A percentile compares a stretch with the other conserved stretches of the same genome.
Conservation (phyloP, 306 rosid species). For the Corylus americana region DNA sequence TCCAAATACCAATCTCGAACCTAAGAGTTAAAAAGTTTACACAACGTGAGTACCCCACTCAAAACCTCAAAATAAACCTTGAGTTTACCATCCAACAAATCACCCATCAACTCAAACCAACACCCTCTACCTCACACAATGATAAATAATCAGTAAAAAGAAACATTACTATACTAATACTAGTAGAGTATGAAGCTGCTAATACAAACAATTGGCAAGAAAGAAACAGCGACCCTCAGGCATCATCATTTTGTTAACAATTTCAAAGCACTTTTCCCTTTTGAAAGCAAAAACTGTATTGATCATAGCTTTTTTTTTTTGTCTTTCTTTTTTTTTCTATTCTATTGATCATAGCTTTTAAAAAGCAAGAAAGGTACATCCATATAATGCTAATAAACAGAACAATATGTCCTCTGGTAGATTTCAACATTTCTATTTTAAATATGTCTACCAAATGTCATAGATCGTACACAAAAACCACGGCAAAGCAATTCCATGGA, state of each 20-base stretch:
- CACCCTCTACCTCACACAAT: conserved; percentile 3
- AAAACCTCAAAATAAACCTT: neutral
- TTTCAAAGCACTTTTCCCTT: neutral
- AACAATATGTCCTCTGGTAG: neutral
- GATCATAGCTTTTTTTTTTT: neutral
- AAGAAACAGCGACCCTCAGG: neutral
- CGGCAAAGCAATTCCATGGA: neutral
- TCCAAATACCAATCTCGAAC: conserved; percentile 96
- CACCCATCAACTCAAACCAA: neutral
- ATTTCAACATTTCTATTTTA: neutral
- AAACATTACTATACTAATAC: neutral
- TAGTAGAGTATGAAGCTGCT: neutral
- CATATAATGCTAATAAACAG: conserved; percentile 3
- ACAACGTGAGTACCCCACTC: conserved; percentile 4
- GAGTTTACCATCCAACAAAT: neutral
- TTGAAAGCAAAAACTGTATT: neutral
- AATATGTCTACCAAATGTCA: neutral
- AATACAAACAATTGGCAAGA: neutral
- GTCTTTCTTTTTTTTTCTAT: too few species aligned
- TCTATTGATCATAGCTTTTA: neutral
- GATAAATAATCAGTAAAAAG: neutral
- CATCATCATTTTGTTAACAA: neutral
- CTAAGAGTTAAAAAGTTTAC: conserved; percentile 36
- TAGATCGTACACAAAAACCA: neutral
- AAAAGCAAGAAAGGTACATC: neutral